Percentiles rank a stretch among this genome's conserved stretches.
Conservation (phyloP, 1,139 yeast species). For the Blastobotrys arbuscula region DNA sequence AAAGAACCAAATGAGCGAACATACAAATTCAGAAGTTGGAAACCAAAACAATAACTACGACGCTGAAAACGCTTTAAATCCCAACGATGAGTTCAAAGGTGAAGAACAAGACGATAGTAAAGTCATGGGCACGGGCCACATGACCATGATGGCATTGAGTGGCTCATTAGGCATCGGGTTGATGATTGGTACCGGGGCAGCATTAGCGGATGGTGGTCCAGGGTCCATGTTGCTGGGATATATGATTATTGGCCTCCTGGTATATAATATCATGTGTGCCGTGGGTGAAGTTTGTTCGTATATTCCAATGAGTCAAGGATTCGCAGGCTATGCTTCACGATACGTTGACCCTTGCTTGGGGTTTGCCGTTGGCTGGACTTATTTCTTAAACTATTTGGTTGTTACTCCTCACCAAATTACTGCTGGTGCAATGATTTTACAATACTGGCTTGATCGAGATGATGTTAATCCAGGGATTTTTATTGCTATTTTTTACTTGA, state of each 20-base stretch:
- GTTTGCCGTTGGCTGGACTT: slow-evolving; percentile 67
- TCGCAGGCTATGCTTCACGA: slow-evolving; percentile 63
- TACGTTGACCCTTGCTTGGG: slow-evolving; percentile 68
- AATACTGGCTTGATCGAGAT: slow-evolving; percentile 52
- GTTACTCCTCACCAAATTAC: slow-evolving; percentile 55
- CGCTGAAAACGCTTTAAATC: no score
- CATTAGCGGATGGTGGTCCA: slow-evolving; percentile 64
- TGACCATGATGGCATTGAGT: slow-evolving; percentile 65
- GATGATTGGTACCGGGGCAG: slow-evolving; percentile 65
- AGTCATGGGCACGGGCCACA: slow-evolving; percentile 53
- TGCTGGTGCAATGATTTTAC: slow-evolving; percentile 57
- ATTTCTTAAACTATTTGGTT: slow-evolving; percentile 57
- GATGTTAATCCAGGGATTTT: slow-evolving; percentile 55
- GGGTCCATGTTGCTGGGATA: slow-evolving; percentile 59
- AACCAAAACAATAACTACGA: neutral
- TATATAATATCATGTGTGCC: slow-evolving; percentile 63
- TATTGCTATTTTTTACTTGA: slow-evolving; percentile 62
- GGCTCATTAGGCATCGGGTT: slow-evolving; percentile 62
- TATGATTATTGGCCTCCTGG: slow-evolving; percentile 55
- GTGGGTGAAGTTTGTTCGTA: slow-evolving; percentile 74
- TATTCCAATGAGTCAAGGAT: slow-evolving; percentile 63
- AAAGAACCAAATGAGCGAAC: neutral
- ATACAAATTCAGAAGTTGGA: neutral
- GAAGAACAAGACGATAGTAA: neutral
- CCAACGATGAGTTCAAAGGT: neutral